Conservation (phyloP, 345 rosid species). For the Acer negundo region DNA sequence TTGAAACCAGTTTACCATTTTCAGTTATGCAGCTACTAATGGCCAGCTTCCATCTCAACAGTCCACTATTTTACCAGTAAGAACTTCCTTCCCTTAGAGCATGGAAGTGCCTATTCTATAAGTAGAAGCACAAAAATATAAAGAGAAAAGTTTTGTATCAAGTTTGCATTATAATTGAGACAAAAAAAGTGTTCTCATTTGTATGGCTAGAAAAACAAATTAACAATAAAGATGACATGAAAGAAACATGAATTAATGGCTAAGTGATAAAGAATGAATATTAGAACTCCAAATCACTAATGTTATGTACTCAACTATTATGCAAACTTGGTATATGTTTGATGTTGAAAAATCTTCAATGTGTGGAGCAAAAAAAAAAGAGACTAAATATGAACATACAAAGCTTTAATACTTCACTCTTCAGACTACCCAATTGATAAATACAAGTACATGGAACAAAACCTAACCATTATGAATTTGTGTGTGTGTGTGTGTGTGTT, state of each 20-base stretch:
- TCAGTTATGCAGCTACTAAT: slow-evolving; percentile 66
- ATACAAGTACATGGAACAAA: background rate
- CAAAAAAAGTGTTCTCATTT: background rate
- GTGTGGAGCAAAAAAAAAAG: too few species aligned
- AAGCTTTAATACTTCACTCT: background rate
- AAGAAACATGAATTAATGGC: background rate
- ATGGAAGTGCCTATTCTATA: background rate
- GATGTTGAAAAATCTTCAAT: too few species aligned
- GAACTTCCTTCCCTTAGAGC: background rate
- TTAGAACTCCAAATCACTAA: background rate
- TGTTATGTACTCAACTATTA: background rate
- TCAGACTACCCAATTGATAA: background rate
- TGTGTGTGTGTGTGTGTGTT: background rate
- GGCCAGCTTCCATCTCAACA: slow-evolving; percentile 41
- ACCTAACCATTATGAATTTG: background rate
- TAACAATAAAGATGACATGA: background rate
- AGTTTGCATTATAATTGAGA: background rate
- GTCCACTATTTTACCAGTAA: slow-evolving; percentile 29
- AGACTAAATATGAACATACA: background rate
- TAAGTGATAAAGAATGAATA: background rate
- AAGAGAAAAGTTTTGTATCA: background rate
- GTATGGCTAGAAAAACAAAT: background rate
- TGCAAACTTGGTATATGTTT: background rate
- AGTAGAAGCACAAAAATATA: background rate
- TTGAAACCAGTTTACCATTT: slow-evolving; percentile 8